phyloP scores from a whole-genome alignment of 306 rosid genomes.

The Herpetospermum pedunculosum region DNA sequence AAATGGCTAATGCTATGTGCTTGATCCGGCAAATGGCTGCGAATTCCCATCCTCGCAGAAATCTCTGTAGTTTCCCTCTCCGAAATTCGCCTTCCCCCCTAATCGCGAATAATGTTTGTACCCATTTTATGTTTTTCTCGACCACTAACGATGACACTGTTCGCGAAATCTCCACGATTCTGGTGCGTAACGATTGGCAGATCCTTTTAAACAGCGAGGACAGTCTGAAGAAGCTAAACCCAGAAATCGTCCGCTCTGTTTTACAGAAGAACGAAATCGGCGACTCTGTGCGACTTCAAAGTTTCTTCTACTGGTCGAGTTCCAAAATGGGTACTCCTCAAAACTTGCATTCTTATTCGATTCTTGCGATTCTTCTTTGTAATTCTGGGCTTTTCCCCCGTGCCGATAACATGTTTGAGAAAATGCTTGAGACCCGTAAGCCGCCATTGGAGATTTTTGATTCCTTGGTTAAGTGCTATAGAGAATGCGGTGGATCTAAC shows the following conservation, averaged over 20 bases:
- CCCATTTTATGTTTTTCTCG: background rate
- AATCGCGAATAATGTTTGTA: background rate
- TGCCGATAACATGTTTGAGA: conserved; percentile 23
- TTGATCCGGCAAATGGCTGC: background rate
- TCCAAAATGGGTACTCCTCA: conserved; percentile 27
- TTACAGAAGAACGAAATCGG: conserved; percentile 14
- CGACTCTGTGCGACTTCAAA: conserved; percentile 27
- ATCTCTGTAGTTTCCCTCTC: background rate
- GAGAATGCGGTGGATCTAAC: conserved; percentile 17
- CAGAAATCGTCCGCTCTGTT: conserved; percentile 28
- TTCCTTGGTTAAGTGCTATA: conserved; percentile 20
- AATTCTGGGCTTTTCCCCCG: conserved; percentile 18
- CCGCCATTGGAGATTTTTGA: conserved; percentile 24
- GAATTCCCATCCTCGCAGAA: background rate
- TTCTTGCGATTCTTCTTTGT: conserved; percentile 35
- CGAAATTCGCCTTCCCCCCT: background rate
- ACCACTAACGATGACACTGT: conserved; percentile 18
- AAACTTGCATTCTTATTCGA: conserved; percentile 23
- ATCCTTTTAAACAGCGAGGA: conserved; percentile 12
- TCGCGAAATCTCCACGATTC: conserved; percentile 27
- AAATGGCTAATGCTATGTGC: background rate
- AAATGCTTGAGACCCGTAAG: conserved; percentile 22
- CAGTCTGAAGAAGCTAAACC: conserved; percentile 23
- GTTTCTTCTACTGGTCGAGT: conserved; percentile 39
- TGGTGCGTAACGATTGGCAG: conserved; percentile 25